Conservation (phyloP, 2,329 filamentous ascomycete species). For the Alternaria metachromatica region DNA sequence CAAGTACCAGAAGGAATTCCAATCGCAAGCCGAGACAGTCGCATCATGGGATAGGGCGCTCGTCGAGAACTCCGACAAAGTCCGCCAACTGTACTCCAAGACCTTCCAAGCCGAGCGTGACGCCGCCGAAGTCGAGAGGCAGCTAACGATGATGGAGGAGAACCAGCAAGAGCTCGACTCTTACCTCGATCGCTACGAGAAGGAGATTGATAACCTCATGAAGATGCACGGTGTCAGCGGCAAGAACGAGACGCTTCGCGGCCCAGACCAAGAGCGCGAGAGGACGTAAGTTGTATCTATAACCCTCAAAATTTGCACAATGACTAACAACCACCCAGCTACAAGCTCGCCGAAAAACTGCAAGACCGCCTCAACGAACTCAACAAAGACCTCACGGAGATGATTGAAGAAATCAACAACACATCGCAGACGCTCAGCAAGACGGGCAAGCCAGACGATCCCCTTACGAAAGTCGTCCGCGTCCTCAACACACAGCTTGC, state of each 20-base stretch:
- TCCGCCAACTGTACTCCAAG: slow-evolving; percentile 88
- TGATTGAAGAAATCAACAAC: slow-evolving; percentile 98
- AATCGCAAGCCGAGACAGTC: slow-evolving; percentile 84
- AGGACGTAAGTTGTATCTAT: slow-evolving; percentile 67
- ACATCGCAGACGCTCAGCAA: slow-evolving; percentile 90
- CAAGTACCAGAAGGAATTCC: slow-evolving; percentile 97
- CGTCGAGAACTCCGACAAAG: slow-evolving; percentile 93
- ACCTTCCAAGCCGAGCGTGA: slow-evolving; percentile 94
- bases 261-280: slow-evolving; percentile 94
- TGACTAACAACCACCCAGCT: slow-evolving; percentile 49
- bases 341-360: slow-evolving; percentile 93
- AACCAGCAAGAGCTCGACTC: slow-evolving; percentile 89
- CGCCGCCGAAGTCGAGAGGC: slow-evolving; percentile 90
- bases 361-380: slow-evolving; percentile 91
- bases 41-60: slow-evolving; percentile 90
- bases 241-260: slow-evolving; percentile 74
- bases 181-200: slow-evolving; percentile 90
- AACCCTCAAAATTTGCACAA: background rate
- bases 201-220: slow-evolving; percentile 88
- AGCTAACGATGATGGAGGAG: slow-evolving; percentile 85
- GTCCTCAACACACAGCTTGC: slow-evolving; percentile 92
- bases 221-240: slow-evolving; percentile 76
- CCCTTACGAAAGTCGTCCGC: slow-evolving; percentile 88
- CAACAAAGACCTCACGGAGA: slow-evolving; percentile 88
- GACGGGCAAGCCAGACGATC: slow-evolving; percentile 72